Evolutionary conservation across 345 rosid genomes (phyloP).

Genomic region (Microcos paniculata): DNA sequence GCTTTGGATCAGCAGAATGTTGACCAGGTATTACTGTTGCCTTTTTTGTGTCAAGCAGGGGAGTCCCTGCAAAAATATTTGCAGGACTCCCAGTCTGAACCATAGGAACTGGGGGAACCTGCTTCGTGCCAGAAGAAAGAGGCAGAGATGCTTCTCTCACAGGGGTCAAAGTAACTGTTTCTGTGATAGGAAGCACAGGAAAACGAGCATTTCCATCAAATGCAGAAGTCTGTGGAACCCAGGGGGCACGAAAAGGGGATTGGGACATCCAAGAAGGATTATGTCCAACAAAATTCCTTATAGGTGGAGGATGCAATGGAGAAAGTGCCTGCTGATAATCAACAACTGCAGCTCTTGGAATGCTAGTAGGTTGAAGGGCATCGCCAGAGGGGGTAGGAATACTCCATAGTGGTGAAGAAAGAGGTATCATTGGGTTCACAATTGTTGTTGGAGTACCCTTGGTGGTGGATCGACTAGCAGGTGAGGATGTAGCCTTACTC

Average conservation of each 20-base stretch:
- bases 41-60: slow-evolving; percentile 46
- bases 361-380: slow-evolving; percentile 49
- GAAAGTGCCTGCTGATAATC: slow-evolving; percentile 62
- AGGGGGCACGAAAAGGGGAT: slow-evolving; percentile 60
- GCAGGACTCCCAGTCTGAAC: slow-evolving; percentile 41
- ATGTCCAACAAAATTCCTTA: slow-evolving; percentile 61
- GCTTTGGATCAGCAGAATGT: slow-evolving; percentile 52
- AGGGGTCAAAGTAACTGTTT: slow-evolving; percentile 60
- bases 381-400: slow-evolving; percentile 58
- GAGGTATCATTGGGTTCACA: slow-evolving; percentile 56
- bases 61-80: slow-evolving; percentile 41
- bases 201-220: slow-evolving; percentile 58
- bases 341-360: slow-evolving; percentile 60
- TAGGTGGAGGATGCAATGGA: slow-evolving; percentile 61
- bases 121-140: slow-evolving; percentile 46
- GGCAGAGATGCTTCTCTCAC: slow-evolving; percentile 55
- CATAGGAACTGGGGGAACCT: slow-evolving; percentile 34
- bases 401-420: slow-evolving; percentile 88
- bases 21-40: slow-evolving; percentile 43
- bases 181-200: slow-evolving; percentile 51
- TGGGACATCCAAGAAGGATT: slow-evolving; percentile 74
- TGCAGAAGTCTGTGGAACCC: slow-evolving; percentile 68
- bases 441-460: slow-evolving; percentile 53
- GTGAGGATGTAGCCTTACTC: slow-evolving; percentile 50
- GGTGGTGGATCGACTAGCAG: slow-evolving; percentile 49